Evolutionary conservation across 345 rosid genomes (phyloP).

Genomic region (Moringa oleifera): DNA sequence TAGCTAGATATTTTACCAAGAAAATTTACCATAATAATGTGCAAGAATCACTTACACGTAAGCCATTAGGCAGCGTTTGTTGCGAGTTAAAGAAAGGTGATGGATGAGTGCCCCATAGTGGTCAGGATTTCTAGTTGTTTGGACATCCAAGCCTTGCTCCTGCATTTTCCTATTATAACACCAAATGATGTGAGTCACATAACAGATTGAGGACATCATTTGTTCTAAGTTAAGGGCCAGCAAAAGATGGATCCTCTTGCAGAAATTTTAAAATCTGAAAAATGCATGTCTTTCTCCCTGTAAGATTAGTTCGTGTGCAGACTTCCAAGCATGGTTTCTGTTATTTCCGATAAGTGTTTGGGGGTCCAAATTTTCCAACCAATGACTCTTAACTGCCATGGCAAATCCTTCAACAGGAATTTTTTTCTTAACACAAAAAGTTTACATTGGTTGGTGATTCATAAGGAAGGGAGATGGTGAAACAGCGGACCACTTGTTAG

Average conservation of each 20-base stretch:
- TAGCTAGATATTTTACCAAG: neutral
- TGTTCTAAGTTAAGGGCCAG: neutral
- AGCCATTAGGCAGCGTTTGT: slow-evolving; percentile 96
- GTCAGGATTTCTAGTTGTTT: slow-evolving; percentile 73
- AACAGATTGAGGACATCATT: neutral
- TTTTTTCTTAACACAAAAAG: neutral
- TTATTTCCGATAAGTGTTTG: neutral
- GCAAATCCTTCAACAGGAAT: neutral
- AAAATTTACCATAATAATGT: neutral
- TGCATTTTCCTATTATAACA: slow-evolving; percentile 67
- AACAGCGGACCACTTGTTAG: neutral
- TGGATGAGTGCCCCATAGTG: slow-evolving; percentile 85
- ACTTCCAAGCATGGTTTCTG: neutral
- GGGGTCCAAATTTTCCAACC: neutral
- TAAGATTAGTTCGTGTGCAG: neutral
- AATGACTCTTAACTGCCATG: neutral
- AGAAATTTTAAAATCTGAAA: neutral
- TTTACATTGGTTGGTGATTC: neutral
- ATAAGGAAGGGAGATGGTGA: neutral
- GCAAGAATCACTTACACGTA: slow-evolving; percentile 48
- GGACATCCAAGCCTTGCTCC: slow-evolving; percentile 75
- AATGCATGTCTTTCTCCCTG: neutral
- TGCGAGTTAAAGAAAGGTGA: slow-evolving; percentile 78
- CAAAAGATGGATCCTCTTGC: neutral
- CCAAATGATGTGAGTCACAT: slow-evolving; percentile 1